These are phyloP conservation scores for Periconia sp. DNA, from an alignment of 2,329 filamentous ascomycete genomes.

Conservation along the genomic window DNA sequence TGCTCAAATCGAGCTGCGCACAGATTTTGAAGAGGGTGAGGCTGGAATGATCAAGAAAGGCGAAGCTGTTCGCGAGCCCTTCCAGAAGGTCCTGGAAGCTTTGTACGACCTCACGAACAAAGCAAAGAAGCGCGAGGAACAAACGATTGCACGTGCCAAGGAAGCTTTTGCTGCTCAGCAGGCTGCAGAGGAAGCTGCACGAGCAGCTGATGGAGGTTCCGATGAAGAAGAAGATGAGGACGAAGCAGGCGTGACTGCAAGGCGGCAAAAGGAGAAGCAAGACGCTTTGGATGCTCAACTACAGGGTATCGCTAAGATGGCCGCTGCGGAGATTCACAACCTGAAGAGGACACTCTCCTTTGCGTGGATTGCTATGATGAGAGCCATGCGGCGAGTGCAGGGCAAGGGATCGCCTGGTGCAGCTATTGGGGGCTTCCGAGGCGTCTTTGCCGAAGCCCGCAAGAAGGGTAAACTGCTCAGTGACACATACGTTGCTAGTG, in stretches of 20 bases:
- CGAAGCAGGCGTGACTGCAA: constrained; percentile 40
- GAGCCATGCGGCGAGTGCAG: constrained; percentile 92
- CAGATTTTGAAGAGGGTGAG: constrained; percentile 77
- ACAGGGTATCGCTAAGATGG: constrained; percentile 66
- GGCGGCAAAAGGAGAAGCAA: constrained; percentile 52
- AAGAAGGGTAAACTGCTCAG: constrained; percentile 87
- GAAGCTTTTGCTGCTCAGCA: constrained; percentile 58
- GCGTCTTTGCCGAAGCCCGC: constrained; percentile 88
- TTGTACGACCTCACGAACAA: constrained; percentile 87
- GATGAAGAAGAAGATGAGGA: constrained; percentile 61
- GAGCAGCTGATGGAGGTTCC: constrained; percentile 44
- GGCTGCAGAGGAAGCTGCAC: constrained; percentile 48
- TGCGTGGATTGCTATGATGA: constrained; percentile 93
- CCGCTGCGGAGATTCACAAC: constrained; percentile 73
- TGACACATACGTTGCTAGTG: constrained; percentile 93
- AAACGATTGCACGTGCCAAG: constrained; percentile 62
- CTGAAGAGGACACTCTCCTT: constrained; percentile 88
- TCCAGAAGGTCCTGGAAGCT: constrained; percentile 80
- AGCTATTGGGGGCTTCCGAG: constrained; percentile 76
- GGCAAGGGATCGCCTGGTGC: constrained; percentile 70
- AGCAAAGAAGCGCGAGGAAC: constrained; percentile 68
- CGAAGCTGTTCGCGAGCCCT: constrained; percentile 79
- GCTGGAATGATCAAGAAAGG: constrained; percentile 69
- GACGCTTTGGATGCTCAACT: constrained; percentile 62
- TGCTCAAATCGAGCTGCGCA: constrained; percentile 82